Percentiles rank a stretch among this genome's conserved stretches.
These are phyloP conservation scores for Tylopilus rubrobrunneus DNA, from an alignment of 768 basidiomycete species.

Conservation along the genomic window DNA sequence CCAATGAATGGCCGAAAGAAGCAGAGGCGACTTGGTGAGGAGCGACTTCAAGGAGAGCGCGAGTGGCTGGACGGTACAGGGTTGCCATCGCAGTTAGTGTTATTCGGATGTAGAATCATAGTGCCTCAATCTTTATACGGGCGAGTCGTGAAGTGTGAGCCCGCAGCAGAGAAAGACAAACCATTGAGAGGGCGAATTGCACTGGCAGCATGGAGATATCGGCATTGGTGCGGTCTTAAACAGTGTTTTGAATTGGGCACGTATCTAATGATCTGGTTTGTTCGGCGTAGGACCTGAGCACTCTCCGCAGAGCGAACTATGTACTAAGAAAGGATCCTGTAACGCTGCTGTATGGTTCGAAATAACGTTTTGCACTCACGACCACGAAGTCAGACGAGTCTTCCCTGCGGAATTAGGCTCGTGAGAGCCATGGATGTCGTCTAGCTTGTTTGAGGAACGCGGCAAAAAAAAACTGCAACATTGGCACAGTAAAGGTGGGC, in stretches of 20 bases:
- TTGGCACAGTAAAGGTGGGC: not conserved
- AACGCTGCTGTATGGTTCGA: not conserved
- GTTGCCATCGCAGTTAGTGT: constrained; percentile 13
- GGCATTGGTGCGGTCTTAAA: constrained; percentile 23
- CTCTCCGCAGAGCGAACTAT: not conserved
- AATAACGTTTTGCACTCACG: constrained; percentile 1
- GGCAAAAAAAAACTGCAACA: not conserved
- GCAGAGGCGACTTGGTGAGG: constrained; percentile 9
- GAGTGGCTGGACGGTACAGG: constrained; percentile 5
- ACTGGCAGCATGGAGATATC: constrained; percentile 4
- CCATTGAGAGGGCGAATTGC: not conserved
- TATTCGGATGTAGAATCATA: not conserved
- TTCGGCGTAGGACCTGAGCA: not conserved
- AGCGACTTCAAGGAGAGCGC: constrained; percentile 3
- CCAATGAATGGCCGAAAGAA: constrained; percentile 15
- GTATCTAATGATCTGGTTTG: too few species aligned
- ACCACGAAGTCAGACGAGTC: not conserved
- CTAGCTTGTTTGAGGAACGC: too few species aligned
- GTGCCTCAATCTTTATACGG: constrained; percentile 17
- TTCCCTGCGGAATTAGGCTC: not conserved
- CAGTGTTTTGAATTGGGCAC: not conserved
- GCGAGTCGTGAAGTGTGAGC: not conserved
- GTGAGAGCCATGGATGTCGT: not conserved
- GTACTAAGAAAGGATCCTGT: not conserved
- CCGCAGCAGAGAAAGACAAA: not conserved